Percentiles rank a stretch among this genome's conserved stretches.
Conservation (phyloP, 768 basidiomycete species). For the Auriscalpium vulgare region DNA sequence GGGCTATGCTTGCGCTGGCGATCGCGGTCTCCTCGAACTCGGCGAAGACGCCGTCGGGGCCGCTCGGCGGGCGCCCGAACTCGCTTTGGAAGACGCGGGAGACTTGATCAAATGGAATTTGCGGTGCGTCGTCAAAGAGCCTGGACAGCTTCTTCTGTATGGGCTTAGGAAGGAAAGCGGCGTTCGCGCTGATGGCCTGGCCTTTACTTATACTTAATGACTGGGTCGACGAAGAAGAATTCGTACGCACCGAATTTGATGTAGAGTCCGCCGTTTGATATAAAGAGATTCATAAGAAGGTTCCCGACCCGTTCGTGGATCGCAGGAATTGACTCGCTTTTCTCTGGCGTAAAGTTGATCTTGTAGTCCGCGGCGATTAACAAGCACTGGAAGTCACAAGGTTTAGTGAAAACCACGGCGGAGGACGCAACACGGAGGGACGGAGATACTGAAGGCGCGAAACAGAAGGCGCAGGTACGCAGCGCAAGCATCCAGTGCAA, state of each 20-base stretch:
- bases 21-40: constrained; percentile 69
- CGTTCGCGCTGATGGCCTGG: constrained; percentile 79
- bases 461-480: too few species aligned
- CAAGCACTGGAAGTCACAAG: constrained; percentile 39
- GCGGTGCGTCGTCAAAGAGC: constrained; percentile 85
- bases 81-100: constrained; percentile 60
- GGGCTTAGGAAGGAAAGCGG: constrained; percentile 74
- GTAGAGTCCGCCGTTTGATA: constrained; percentile 77
- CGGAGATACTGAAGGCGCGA: too few species aligned
- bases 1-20: constrained; percentile 88
- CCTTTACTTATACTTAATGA: constrained; percentile 26
- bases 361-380: constrained; percentile 80
- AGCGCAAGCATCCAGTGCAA: too few species aligned
- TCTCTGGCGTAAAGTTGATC: constrained; percentile 71
- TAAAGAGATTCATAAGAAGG: constrained; percentile 67
- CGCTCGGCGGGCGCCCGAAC: constrained; percentile 56
- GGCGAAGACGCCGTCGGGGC: constrained; percentile 70
- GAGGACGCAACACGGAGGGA: too few species aligned
- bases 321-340: constrained; percentile 64
- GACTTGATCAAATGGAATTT: constrained; percentile 67
- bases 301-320: constrained; percentile 82
- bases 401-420: too few species aligned
- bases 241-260: constrained; percentile 62
- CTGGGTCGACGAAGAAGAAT: constrained; percentile 7
- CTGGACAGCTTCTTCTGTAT: constrained; percentile 77